These are phyloP conservation scores for Silene conica DNA, from an alignment of 148 eudicot genomes.

Conservation along the genomic window DNA sequence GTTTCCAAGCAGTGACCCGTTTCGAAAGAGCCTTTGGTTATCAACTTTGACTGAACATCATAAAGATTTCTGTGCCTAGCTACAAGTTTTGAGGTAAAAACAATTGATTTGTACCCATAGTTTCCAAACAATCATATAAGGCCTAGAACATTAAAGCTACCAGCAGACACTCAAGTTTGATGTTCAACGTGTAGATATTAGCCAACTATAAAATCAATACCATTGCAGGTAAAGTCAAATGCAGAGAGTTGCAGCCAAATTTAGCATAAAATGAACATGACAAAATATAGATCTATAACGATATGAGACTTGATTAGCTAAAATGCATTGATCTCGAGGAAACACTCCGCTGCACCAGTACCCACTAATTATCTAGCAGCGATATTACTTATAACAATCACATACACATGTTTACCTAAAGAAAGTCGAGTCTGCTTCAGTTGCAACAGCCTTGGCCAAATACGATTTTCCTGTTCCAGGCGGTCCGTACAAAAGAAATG, in stretches of 20 bases:
- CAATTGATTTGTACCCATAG: not conserved
- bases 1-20: too few species aligned
- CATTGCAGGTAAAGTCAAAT: too few species aligned
- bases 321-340: too few species aligned
- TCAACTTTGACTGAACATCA: not conserved
- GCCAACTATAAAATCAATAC: too few species aligned
- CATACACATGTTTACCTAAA: conserved; percentile 52
- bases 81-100: not conserved
- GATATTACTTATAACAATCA: not conserved
- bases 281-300: not conserved
- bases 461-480: conserved; percentile 99
- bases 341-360: not conserved
- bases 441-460: conserved; percentile 98
- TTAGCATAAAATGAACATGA: not conserved
- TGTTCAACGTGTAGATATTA: too few species aligned
- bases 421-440: conserved; percentile 98
- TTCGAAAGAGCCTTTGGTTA: not conserved
- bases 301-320: too few species aligned
- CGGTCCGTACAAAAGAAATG: conserved; percentile 95
- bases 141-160: too few species aligned
- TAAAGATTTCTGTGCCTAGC: not conserved
- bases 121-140: not conserved
- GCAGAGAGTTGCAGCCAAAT: too few species aligned
- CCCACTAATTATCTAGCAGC: not conserved
- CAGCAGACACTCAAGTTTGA: too few species aligned